Conservation (phyloP, 495 filamentous ascomycete species). For the Sordaria brevicollis region DNA sequence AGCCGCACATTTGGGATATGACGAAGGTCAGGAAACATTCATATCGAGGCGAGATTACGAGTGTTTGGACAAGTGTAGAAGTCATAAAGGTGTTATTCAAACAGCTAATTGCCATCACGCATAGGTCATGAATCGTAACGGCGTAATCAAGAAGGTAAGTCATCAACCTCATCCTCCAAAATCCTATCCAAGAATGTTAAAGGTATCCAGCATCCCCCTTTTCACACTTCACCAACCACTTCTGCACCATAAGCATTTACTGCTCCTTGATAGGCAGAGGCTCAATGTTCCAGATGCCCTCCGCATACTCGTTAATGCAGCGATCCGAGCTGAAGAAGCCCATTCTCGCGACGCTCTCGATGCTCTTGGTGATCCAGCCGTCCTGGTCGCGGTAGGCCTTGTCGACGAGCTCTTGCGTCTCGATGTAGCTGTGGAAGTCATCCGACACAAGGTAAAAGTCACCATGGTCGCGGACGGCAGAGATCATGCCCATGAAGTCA, state of each 20-base stretch:
- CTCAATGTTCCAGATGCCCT: slow-evolving; percentile 94
- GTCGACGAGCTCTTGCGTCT: slow-evolving; percentile 83
- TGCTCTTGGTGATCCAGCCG: slow-evolving; percentile 82
- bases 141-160: not conserved
- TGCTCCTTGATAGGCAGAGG: slow-evolving; percentile 41
- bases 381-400: slow-evolving; percentile 84
- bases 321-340: slow-evolving; percentile 94
- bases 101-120: not conserved
- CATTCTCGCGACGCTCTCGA: slow-evolving; percentile 79
- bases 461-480: slow-evolving; percentile 79
- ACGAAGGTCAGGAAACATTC: no score
- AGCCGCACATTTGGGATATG: no score
- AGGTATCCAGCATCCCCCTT: not conserved
- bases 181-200: not conserved
- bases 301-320: slow-evolving; percentile 97
- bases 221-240: not conserved
- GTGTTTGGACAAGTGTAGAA: not conserved
- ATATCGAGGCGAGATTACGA: not conserved
- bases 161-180: not conserved
- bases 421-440: slow-evolving; percentile 87
- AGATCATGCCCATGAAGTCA: slow-evolving; percentile 69
- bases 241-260: not conserved
- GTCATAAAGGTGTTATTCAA: not conserved
- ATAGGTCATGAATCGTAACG: not conserved
- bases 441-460: slow-evolving; percentile 97